Evolutionary conservation across 2,329 filamentous ascomycete species (phyloP).

Genomic region (Nothopassalora personata): DNA sequence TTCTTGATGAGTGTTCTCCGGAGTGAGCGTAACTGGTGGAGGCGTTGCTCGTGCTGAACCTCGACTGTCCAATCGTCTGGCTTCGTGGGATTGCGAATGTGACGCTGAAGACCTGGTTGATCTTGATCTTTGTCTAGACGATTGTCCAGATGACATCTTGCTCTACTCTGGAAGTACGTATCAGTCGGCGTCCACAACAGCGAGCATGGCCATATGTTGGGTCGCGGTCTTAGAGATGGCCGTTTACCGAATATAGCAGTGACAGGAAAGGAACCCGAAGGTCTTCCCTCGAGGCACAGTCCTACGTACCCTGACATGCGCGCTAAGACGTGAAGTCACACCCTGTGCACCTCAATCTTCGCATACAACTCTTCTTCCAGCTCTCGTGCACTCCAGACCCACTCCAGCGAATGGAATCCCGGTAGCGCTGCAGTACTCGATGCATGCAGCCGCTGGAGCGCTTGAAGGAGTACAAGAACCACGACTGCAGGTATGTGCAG

Average conservation of each 20-base stretch:
- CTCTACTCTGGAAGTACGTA: conserved; percentile 16
- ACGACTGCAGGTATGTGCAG: conserved; percentile 22
- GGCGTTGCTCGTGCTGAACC: conserved; percentile 27
- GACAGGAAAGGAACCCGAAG: conserved; percentile 16
- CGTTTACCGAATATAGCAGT: conserved; percentile 19
- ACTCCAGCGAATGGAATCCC: conserved; percentile 20
- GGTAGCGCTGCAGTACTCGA: conserved; percentile 23
- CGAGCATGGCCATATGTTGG: conserved; percentile 21
- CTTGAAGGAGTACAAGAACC: conserved; percentile 16
- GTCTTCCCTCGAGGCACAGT: conserved; percentile 5
- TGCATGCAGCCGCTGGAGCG: conserved; percentile 39
- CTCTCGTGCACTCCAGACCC: conserved; percentile 25
- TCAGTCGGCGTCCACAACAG: conserved; percentile 22
- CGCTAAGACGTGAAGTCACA: conserved; percentile 29
- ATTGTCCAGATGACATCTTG: conserved; percentile 42
- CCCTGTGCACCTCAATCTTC: conserved; percentile 18
- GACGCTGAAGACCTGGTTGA: conserved; percentile 29
- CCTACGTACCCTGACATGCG: conserved; percentile 32
- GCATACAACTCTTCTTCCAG: conserved; percentile 16
- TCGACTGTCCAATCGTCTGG: conserved; percentile 7
- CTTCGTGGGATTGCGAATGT: conserved; percentile 28
- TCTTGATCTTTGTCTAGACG: conserved; percentile 38
- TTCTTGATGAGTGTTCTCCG: conserved; percentile 45
- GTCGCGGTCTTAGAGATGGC: conserved; percentile 20
- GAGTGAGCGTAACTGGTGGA: conserved; percentile 41